A percentile compares a stretch with the other conserved stretches of the same genome.
phyloP scores from a whole-genome alignment of 495 filamentous ascomycete genomes.

The Annulohypoxylon moriforme region DNA sequence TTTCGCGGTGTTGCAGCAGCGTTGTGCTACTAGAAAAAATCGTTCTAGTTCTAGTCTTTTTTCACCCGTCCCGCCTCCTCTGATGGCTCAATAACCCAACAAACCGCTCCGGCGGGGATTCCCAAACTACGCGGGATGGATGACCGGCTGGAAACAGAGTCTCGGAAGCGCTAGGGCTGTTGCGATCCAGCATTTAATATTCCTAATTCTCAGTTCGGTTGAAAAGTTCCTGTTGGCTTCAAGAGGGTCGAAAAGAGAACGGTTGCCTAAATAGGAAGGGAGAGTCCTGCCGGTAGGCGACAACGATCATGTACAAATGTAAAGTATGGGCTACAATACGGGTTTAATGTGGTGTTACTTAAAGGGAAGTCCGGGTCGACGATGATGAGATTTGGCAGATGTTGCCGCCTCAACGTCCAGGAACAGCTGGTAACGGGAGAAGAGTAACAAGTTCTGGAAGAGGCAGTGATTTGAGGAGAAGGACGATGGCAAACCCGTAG shows the following conservation, averaged over 20 bases:
- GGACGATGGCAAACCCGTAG: conserved; percentile 36
- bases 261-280: conserved; percentile 42
- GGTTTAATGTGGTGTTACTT: conserved; percentile 45
- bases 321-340: conserved; percentile 37
- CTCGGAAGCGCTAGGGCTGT: conserved; percentile 37
- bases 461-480: conserved; percentile 46
- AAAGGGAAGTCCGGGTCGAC: conserved; percentile 30
- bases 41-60: conserved; percentile 36
- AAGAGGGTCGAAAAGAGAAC: conserved; percentile 27
- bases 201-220: conserved; percentile 33
- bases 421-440: conserved; percentile 32
- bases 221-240: conserved; percentile 20
- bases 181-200: conserved; percentile 40
- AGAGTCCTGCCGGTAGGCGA: conserved; percentile 43
- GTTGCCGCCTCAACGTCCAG: conserved; percentile 30
- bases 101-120: conserved; percentile 33
- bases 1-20: conserved; percentile 44
- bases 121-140: conserved; percentile 41
- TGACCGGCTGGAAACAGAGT: conserved; percentile 43
- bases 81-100: conserved; percentile 33
- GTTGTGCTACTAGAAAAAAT: conserved; percentile 44
- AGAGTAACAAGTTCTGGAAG: conserved; percentile 36
- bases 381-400: conserved; percentile 28
- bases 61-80: conserved; percentile 32
- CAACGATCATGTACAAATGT: conserved; percentile 42